These are phyloP conservation scores for Candida albicans DNA, from an alignment of 1,139 yeast species.

Conservation along the genomic window DNA sequence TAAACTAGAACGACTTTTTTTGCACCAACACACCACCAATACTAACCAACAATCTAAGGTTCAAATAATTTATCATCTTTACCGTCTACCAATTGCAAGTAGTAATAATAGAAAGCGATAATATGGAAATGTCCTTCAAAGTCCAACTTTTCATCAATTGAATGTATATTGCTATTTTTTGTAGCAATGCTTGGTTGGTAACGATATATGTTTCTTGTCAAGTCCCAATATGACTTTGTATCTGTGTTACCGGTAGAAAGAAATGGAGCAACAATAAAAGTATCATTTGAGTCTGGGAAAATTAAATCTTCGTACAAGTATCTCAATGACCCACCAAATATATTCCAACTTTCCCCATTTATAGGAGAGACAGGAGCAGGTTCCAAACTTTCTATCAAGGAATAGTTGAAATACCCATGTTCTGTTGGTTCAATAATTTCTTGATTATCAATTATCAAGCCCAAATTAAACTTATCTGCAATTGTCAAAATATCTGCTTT, in stretches of 20 bases:
- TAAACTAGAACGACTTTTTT: neutral
- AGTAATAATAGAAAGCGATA: constrained; percentile 40
- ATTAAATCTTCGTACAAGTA: constrained; percentile 53
- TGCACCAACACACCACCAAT: neutral
- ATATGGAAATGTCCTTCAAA: constrained; percentile 27
- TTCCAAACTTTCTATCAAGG: constrained; percentile 36
- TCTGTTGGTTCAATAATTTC: constrained; percentile 28
- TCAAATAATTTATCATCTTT: neutral
- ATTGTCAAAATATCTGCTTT: constrained; percentile 34
- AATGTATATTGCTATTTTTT: constrained; percentile 25
- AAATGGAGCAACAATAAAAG: constrained; percentile 34
- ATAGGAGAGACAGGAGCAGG: constrained; percentile 63
- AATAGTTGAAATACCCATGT: constrained; percentile 49
- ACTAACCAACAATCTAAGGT: neutral
- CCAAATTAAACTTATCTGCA: constrained; percentile 49
- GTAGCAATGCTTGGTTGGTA: constrained; percentile 32
- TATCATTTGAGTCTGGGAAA: constrained; percentile 24
- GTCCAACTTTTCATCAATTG: constrained; percentile 33
- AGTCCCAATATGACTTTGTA: constrained; percentile 42
- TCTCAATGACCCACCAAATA: constrained; percentile 56
- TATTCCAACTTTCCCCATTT: constrained; percentile 50
- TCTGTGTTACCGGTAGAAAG: constrained; percentile 43
- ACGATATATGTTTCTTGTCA: constrained; percentile 38
- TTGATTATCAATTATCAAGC: constrained; percentile 40
- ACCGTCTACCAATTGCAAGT: constrained; percentile 34